Evolutionary conservation across 345 rosid species (phyloP).

Genomic region (Lumnitzera littorea): DNA sequence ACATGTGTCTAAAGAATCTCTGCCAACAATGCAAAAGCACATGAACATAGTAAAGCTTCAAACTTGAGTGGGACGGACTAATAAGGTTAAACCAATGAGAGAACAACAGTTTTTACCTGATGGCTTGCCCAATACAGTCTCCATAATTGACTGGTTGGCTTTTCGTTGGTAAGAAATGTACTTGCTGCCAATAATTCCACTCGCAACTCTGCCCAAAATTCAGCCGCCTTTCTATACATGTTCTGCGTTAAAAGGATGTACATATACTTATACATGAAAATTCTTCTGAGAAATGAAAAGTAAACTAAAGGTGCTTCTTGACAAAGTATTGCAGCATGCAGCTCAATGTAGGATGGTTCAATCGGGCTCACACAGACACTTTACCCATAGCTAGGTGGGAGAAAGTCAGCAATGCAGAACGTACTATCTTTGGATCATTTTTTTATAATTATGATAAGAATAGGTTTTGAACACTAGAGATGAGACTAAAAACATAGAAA

Average conservation of each 20-base stretch:
- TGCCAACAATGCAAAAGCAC: constrained; percentile 25
- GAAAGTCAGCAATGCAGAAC: no score
- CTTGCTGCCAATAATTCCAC: constrained; percentile 85
- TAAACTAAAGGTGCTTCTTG: not conserved
- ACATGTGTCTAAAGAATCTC: constrained; percentile 98
- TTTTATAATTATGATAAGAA: no score
- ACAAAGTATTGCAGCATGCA: no score
- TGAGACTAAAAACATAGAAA: no score
- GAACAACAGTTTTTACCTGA: constrained; percentile 49
- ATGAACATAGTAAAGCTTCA: not conserved
- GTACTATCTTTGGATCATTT: no score
- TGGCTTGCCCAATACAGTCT: constrained; percentile 98
- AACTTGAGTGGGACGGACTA: not conserved
- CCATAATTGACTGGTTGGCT: constrained; percentile 95
- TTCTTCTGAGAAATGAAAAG: not conserved
- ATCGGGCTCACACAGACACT: no score
- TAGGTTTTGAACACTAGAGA: no score
- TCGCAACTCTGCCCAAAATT: constrained; percentile 98
- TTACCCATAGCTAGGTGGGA: no score
- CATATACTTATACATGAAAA: not conserved
- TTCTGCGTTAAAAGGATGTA: constrained; percentile 29
- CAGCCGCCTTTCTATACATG: constrained; percentile 89
- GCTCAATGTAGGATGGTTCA: no score
- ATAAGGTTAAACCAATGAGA: constrained; percentile 5
- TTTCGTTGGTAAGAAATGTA: constrained; percentile 72